Conservation (phyloP, 2,329 filamentous ascomycete species). For the Colletotrichum phormii region DNA sequence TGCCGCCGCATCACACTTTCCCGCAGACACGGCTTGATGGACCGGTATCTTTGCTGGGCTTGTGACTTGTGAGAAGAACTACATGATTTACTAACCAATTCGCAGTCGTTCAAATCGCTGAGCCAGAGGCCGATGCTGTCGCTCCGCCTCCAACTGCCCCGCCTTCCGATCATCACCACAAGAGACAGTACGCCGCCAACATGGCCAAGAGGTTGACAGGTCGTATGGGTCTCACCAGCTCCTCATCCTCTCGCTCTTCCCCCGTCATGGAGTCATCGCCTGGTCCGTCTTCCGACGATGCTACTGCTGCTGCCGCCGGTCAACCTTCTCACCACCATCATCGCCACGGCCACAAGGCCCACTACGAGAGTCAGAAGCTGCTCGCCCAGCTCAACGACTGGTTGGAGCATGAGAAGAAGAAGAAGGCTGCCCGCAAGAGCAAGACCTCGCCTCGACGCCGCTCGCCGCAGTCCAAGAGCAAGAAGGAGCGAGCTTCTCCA, state of each 20-base stretch:
- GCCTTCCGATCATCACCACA: conserved; percentile 50
- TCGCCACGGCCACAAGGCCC: conserved; percentile 49
- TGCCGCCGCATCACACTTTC: background rate
- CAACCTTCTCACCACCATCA: conserved; percentile 45
- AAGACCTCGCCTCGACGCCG: conserved; percentile 55
- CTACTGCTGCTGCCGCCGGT: conserved; percentile 23
- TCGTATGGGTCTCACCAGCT: conserved; percentile 43
- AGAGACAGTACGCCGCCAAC: conserved; percentile 58
- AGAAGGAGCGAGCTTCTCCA: conserved; percentile 19
- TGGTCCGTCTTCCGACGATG: conserved; percentile 43
- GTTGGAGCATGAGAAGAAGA: conserved; percentile 83
- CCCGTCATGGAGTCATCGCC: conserved; percentile 49
- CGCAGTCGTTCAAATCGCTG: conserved; percentile 68
- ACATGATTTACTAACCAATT: conserved; percentile 33
- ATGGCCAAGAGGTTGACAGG: conserved; percentile 58
- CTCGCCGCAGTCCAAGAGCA: conserved; percentile 42
- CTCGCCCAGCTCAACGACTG: conserved; percentile 83
- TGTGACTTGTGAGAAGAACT: conserved; percentile 1
- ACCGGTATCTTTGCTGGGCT: conserved; percentile 35
- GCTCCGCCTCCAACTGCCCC: conserved; percentile 37
- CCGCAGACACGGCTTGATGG: conserved; percentile 21
- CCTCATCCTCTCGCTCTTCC: conserved; percentile 61
- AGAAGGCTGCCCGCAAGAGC: conserved; percentile 68
- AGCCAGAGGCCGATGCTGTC: conserved; percentile 51
- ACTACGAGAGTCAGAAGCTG: conserved; percentile 64